Evolutionary conservation across 768 basidiomycete species (phyloP).

Genomic region (Boletus vinaceobasis): DNA sequence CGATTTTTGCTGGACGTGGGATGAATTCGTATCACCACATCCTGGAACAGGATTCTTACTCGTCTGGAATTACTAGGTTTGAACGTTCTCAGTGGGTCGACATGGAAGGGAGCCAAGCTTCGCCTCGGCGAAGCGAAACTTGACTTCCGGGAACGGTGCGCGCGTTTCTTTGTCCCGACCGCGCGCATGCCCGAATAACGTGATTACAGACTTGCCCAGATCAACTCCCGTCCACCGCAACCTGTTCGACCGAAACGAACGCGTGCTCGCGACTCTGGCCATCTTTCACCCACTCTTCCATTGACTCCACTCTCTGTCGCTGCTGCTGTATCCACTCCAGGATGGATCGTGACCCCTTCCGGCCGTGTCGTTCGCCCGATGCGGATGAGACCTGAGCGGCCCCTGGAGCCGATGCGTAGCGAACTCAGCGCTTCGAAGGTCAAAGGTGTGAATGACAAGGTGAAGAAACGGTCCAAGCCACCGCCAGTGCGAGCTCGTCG

Average conservation of each 20-base stretch:
- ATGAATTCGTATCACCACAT: background rate
- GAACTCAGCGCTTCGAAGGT: conserved; percentile 5
- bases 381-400: conserved; percentile 66
- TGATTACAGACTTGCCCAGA: conserved; percentile 7
- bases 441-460: conserved; percentile 24
- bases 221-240: conserved; percentile 15
- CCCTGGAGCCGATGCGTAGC: conserved; percentile 38
- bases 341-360: conserved; percentile 69
- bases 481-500: conserved; percentile 57
- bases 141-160: conserved; percentile 62
- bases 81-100: conserved; percentile 73
- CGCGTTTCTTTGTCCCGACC: background rate
- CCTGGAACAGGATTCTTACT: background rate
- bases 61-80: conserved; percentile 46
- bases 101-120: conserved; percentile 85
- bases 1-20: background rate
- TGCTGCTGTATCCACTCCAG: conserved; percentile 50
- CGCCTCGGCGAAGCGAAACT: conserved; percentile 82
- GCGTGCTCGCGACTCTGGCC: conserved; percentile 35
- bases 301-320: conserved; percentile 59
- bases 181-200: background rate
- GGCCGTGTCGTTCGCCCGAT: conserved; percentile 64
- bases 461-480: conserved; percentile 46
- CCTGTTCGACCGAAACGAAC: conserved; percentile 43
- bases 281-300: conserved; percentile 60